phyloP scores from a whole-genome alignment of 208 protist genomes.

The Acanthamoeba lenticulata region DNA sequence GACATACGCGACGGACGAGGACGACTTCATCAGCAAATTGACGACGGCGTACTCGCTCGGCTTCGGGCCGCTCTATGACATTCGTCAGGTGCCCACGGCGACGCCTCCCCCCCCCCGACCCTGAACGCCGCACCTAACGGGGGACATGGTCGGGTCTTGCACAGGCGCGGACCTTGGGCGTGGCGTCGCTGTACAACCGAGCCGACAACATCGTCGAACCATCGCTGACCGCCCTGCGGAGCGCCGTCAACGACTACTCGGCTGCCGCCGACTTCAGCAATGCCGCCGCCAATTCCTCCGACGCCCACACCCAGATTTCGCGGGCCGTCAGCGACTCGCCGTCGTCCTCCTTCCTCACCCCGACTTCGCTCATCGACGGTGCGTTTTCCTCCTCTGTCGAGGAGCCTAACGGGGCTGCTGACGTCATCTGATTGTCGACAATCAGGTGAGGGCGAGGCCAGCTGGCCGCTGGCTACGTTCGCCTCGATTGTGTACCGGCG shows the following conservation, averaged over 20 bases:
- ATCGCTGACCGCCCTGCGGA: neutral
- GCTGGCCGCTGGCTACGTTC: neutral
- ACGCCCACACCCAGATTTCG: no score
- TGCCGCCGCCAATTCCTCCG: neutral
- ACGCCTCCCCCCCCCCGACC: neutral
- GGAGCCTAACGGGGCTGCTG: no score
- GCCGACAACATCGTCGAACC: neutral
- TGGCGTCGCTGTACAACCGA: neutral
- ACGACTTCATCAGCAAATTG: neutral
- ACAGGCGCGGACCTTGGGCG: neutral
- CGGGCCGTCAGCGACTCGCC: neutral
- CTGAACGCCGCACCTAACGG: neutral
- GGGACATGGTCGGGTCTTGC: neutral
- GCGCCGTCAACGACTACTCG: neutral
- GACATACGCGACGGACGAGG: neutral
- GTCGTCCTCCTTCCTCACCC: neutral
- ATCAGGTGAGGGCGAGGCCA: neutral
- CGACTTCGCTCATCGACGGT: neutral
- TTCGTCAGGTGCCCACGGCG: neutral
- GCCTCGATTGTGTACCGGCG: neutral
- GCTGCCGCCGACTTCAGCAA: neutral
- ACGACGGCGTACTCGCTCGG: neutral
- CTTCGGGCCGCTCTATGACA: neutral
- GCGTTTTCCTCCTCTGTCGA: neutral
- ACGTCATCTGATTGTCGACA: neutral